A percentile compares a stretch with the other conserved stretches of the same genome.
phyloP scores from a whole-genome alignment of 495 filamentous ascomycete genomes.

The Penicillium tannophilum region DNA sequence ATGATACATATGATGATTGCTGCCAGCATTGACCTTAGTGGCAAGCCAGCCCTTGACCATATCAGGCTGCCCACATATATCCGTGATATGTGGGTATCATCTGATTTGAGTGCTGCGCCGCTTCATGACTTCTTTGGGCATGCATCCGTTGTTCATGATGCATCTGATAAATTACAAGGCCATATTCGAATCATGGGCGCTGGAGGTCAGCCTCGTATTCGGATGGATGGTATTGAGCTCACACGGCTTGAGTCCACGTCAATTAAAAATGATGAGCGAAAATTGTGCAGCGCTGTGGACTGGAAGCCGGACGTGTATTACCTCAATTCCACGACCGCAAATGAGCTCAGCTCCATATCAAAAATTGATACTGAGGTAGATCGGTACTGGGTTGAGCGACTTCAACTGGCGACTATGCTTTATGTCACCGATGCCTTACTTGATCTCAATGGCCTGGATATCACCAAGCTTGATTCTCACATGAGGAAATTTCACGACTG shows the following conservation, averaged over 20 bases:
- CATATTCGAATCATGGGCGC: constrained; percentile 25
- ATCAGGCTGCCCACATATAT: constrained; percentile 31
- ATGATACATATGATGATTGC: constrained; percentile 38
- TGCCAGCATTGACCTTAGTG: constrained; percentile 26
- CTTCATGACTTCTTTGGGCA: constrained; percentile 21
- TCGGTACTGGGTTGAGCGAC: constrained; percentile 20
- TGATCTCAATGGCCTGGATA: constrained; percentile 16
- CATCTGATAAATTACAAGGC: constrained; percentile 28
- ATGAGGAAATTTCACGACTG: constrained; percentile 28
- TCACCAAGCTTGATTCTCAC: constrained; percentile 20
- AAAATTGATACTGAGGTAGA: constrained; percentile 2
- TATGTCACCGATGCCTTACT: constrained; percentile 27
- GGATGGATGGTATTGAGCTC: constrained; percentile 31
- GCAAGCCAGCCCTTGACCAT: constrained; percentile 20
- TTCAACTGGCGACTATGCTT: constrained; percentile 31
- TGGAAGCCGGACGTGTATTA: constrained; percentile 29
- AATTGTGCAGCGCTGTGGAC: constrained; percentile 26
- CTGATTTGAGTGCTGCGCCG: constrained; percentile 20
- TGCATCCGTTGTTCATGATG: constrained; percentile 14
- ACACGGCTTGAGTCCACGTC: constrained; percentile 28
- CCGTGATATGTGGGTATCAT: constrained; percentile 34
- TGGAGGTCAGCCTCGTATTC: constrained; percentile 10
- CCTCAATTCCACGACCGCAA: constrained; percentile 19
- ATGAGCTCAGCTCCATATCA: constrained; percentile 8
- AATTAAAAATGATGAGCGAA: constrained; percentile 12